Percentiles rank a stretch among this genome's conserved stretches.
phyloP scores from a whole-genome alignment of 2,329 filamentous ascomycete genomes.

The Cordyceps militaris region DNA sequence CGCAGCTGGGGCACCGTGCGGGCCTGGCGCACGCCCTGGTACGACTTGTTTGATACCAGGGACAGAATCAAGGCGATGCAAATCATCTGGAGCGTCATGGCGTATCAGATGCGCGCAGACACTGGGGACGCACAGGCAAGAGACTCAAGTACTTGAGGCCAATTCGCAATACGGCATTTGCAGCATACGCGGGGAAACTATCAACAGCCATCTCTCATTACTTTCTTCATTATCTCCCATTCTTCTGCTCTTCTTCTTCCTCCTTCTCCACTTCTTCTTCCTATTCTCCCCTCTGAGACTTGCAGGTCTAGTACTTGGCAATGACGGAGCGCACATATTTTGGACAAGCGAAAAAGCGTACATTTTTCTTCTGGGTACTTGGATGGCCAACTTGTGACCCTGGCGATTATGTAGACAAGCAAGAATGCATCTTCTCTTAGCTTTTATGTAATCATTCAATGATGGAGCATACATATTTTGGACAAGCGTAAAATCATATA shows the following conservation, averaged over 20 bases:
- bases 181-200: background rate
- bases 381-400: too few relatives aligned
- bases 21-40: conserved; percentile 54
- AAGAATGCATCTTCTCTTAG: too few relatives aligned
- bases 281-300: too few relatives aligned
- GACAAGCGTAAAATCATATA: too few relatives aligned
- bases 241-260: background rate
- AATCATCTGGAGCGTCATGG: conserved; percentile 52
- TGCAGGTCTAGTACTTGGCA: too few relatives aligned
- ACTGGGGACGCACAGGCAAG: background rate
- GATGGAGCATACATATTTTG: too few relatives aligned
- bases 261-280: too few relatives aligned
- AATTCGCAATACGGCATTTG: background rate
- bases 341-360: background rate
- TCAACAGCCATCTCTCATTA: background rate
- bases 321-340: too few relatives aligned
- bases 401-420: too few relatives aligned
- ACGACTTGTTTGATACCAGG: conserved; percentile 48
- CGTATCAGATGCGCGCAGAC: conserved; percentile 43
- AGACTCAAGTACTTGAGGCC: too few relatives aligned
- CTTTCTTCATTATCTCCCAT: background rate
- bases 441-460: too few relatives aligned
- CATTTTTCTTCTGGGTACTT: background rate
- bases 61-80: conserved; percentile 52
- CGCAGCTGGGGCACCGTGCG: conserved; percentile 46